These are phyloP conservation scores for Nevesoporus exiguus DNA, from an alignment of 768 basidiomycete species.

Conservation along the genomic window DNA sequence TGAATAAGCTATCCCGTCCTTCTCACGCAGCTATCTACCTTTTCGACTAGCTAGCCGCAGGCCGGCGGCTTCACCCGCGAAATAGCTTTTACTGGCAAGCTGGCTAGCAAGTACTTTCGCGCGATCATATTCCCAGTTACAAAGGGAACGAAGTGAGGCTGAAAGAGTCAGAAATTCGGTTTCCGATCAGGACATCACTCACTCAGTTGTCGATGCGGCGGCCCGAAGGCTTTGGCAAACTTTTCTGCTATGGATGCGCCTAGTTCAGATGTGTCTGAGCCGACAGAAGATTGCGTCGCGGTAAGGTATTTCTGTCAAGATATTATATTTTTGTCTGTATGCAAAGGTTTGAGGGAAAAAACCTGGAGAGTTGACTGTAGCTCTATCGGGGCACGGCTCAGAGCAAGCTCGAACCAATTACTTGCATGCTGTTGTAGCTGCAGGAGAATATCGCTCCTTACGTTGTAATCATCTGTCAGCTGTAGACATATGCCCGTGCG, in stretches of 20 bases:
- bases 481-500: conserved; percentile 71
- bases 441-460: conserved; percentile 79
- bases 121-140: conserved; percentile 72
- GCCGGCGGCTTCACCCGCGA: conserved; percentile 81
- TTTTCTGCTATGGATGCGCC: conserved; percentile 88
- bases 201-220: conserved; percentile 75
- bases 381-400: conserved; percentile 88
- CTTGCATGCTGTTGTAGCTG: conserved; percentile 72
- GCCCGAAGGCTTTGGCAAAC: conserved; percentile 78
- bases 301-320: conserved; percentile 78
- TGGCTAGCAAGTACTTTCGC: conserved; percentile 81
- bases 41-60: conserved; percentile 64
- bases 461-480: conserved; percentile 80
- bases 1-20: neutral
- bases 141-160: conserved; percentile 55
- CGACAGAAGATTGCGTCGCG: conserved; percentile 61
- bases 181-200: conserved; percentile 21
- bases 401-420: conserved; percentile 82
- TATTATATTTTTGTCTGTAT: neutral
- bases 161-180: neutral
- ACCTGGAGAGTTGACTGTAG: conserved; percentile 91
- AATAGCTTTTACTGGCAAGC: conserved; percentile 89
- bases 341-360: conserved; percentile 11
- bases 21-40: conserved; percentile 39
- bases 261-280: conserved; percentile 79